Conservation (phyloP, 495 filamentous ascomycete species). For the Margaritispora aquatica region DNA sequence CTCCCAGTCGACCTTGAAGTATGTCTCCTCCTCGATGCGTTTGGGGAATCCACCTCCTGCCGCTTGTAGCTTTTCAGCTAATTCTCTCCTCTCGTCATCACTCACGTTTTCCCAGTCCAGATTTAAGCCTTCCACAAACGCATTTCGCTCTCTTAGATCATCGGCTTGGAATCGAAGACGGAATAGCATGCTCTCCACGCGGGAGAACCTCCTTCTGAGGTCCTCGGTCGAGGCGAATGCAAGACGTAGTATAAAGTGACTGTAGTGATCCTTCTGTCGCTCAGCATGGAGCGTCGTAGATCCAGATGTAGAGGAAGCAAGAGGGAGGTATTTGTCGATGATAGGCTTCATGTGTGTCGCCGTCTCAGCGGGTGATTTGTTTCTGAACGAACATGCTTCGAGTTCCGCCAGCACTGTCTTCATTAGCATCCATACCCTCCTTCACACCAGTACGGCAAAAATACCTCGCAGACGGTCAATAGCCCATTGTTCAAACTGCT, state of each 20-base stretch:
- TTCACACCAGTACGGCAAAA: not conserved
- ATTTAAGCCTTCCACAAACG: conserved; percentile 71
- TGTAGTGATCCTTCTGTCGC: conserved; percentile 95
- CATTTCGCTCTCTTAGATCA: conserved; percentile 57
- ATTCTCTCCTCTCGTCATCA: conserved; percentile 58
- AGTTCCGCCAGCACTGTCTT: conserved; percentile 82
- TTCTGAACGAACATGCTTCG: conserved; percentile 93
- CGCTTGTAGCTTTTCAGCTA: conserved; percentile 39
- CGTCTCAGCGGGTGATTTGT: conserved; percentile 74
- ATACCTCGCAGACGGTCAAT: conserved; percentile 80
- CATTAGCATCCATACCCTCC: not conserved
- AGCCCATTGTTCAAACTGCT: conserved; percentile 99
- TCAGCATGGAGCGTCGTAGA: conserved; percentile 50
- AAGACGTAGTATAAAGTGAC: conserved; percentile 91
- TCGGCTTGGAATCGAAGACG: conserved; percentile 69
- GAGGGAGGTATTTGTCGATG: conserved; percentile 78
- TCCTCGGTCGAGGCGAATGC: conserved; percentile 92
- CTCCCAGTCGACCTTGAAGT: conserved; percentile 96
- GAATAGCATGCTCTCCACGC: conserved; percentile 86
- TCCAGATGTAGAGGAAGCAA: conserved; percentile 42
- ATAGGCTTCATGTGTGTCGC: conserved; percentile 69
- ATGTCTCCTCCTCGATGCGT: conserved; percentile 60
- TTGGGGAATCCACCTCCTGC: conserved; percentile 38
- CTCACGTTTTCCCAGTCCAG: conserved; percentile 77
- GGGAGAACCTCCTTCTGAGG: conserved; percentile 77